Evolutionary conservation across 2,329 filamentous ascomycete species (phyloP).

Genomic region (Microdochium trichocladiopsis): DNA sequence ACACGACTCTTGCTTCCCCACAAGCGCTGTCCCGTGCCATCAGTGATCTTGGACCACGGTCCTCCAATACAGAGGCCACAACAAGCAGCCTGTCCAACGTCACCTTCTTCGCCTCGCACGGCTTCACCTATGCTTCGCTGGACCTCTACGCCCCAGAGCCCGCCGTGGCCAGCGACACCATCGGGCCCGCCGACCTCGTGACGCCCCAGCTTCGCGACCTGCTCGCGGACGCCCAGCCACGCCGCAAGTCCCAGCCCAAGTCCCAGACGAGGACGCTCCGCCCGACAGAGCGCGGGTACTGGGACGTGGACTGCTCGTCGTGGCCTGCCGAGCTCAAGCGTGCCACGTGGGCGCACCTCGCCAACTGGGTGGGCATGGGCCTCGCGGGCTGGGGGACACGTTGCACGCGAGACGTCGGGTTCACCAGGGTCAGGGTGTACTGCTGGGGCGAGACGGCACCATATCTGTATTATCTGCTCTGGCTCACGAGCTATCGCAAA

Average conservation of each 20-base stretch:
- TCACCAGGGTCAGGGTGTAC: conserved; percentile 55
- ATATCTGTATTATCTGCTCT: conserved; percentile 70
- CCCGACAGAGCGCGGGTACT: conserved; percentile 69
- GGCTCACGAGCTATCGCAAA: conserved; percentile 60
- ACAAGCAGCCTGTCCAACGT: conserved; percentile 3
- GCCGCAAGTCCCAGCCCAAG: conserved; percentile 45
- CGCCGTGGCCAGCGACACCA: conserved; percentile 30
- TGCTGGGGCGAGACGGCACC: conserved; percentile 70
- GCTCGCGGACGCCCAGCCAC: conserved; percentile 41
- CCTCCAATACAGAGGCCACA: conserved; percentile 6
- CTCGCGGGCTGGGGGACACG: conserved; percentile 62
- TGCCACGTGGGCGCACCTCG: conserved; percentile 55
- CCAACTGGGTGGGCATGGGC: conserved; percentile 50
- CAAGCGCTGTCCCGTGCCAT: conserved; percentile 19
- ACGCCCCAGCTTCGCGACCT: conserved; percentile 49
- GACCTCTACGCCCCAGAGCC: conserved; percentile 51
- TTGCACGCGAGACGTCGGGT: conserved; percentile 38
- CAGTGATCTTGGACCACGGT: conserved; percentile 24
- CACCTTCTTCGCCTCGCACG: conserved; percentile 13
- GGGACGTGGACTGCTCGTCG: conserved; percentile 53
- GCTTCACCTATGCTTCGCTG: conserved; percentile 24
- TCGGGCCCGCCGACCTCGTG: conserved; percentile 43
- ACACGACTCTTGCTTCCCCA: not conserved
- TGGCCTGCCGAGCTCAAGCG: conserved; percentile 45
- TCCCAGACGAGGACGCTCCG: conserved; percentile 40